Evolutionary conservation across 331 rosid species (phyloP), one percentile per base, ranked within the genome.

Genomic region (Malus hybrid): DNA sequence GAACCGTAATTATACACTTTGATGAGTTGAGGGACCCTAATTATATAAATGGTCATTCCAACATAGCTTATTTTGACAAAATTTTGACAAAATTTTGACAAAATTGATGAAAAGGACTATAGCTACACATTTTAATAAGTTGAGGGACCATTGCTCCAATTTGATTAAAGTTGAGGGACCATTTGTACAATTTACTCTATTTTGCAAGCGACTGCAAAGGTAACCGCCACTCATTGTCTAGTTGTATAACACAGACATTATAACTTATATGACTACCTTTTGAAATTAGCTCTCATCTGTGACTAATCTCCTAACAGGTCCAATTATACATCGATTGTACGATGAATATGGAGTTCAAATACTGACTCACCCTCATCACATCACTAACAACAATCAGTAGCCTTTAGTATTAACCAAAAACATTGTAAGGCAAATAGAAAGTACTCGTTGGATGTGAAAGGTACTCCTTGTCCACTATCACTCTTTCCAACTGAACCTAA

Each of bases 401-500:
- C 70, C 80, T 74, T 66, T 61, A 80, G 24, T 66, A 77, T 71
- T 24, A 68, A 82, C 30, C 68, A 74, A 84, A 82, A 68, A 64
- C 73, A 86, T 6, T 64, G 63, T 30, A 82, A 84, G 83, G 84
- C 48, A 81, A 78, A 82, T 76, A 75, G 73, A 53, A 80, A 86
- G 73, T 90, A 90, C 93, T 78, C 81, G 9, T 81, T 91, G 77
- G 62, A 76, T 64, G 90, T 65, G 57, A 4, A 1, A 69, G 72
- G 6, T 46, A 50, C 70, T 66, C 84, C 88, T 78, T 75, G 82
- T 67, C 75, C 44, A 76, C 81, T 82, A 67, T 88, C 87, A 74
- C 69, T n/a, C 39, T 73, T 83, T 66, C 81, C 89, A 64, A 52
- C 68, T 28, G 88, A 74, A 83, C 87, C 96, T 87, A 77, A 76